These are phyloP conservation scores for Colletotrichum paranaense DNA, from an alignment of 2,329 filamentous ascomycete species.

Conservation along the genomic window DNA sequence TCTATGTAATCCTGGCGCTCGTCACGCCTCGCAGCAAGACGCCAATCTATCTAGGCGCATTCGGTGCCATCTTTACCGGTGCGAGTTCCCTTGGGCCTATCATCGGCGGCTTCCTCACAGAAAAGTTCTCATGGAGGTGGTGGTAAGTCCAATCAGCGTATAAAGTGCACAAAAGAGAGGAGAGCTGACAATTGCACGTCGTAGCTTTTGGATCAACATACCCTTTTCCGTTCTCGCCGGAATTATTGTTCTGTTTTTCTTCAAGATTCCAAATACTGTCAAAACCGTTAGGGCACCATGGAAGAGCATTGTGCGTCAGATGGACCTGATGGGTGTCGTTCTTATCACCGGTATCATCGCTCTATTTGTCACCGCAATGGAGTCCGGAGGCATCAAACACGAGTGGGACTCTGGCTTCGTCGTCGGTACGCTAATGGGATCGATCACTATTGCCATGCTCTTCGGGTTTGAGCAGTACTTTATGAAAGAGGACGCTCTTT, in stretches of 20 bases:
- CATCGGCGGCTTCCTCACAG: conserved; percentile 57
- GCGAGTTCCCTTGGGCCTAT: not conserved
- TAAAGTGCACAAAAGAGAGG: no score
- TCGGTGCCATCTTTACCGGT: conserved; percentile 64
- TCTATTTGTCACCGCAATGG: not conserved
- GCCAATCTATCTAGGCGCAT: conserved; percentile 43
- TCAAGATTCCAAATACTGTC: not conserved
- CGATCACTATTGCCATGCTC: not conserved
- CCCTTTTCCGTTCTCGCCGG: conserved; percentile 57
- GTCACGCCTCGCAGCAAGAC: conserved; percentile 62
- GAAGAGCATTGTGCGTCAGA: not conserved
- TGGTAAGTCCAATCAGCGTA: not conserved
- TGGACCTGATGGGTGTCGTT: not conserved
- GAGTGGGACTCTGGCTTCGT: not conserved
- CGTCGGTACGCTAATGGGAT: not conserved
- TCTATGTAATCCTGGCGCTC: conserved; percentile 69
- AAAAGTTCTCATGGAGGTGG: conserved; percentile 61
- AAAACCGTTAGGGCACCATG: not conserved
- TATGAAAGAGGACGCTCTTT: not conserved
- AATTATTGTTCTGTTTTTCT: not conserved
- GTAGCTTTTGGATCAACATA: conserved; percentile 60
- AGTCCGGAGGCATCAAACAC: not conserved
- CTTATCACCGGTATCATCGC: not conserved
- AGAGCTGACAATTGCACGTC: conserved; percentile 37
- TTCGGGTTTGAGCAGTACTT: conserved; percentile 1